phyloP scores from a whole-genome alignment of 23 red algal genomes.

The Chondrus crispus region DNA sequence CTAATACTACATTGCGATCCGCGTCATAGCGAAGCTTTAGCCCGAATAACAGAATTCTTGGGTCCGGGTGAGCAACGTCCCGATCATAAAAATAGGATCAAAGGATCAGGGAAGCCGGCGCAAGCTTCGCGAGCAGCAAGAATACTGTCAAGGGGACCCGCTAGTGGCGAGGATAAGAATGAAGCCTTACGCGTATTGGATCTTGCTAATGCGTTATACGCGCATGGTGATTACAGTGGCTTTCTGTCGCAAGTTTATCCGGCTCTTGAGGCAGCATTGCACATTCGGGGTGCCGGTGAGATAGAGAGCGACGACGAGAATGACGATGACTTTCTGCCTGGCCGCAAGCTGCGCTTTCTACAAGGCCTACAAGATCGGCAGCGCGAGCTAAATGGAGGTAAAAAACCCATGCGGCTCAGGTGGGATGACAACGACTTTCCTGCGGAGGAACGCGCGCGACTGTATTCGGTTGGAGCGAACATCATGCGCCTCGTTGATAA shows the following conservation, averaged over 20 bases:
- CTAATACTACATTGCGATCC: slow-evolving; percentile 13
- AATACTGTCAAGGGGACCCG: background rate
- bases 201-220: slow-evolving; percentile 17
- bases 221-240: slow-evolving; percentile 24
- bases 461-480: slow-evolving; percentile 2
- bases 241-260: slow-evolving; percentile 27
- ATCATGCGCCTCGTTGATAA: slow-evolving; percentile 30
- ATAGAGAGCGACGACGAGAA: background rate
- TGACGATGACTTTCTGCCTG: too few species aligned
- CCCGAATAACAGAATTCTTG: slow-evolving; percentile 26
- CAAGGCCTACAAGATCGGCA: too few species aligned
- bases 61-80: background rate
- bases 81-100: background rate
- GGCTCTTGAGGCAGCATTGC: slow-evolving; percentile 25
- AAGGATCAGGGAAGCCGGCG: background rate
- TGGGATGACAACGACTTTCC: too few species aligned
- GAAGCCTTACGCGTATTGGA: slow-evolving; percentile 8
- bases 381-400: too few species aligned
- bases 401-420: too few species aligned
- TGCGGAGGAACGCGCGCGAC: background rate
- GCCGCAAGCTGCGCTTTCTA: too few species aligned
- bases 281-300: background rate
- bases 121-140: background rate
- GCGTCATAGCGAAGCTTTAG: slow-evolving; percentile 40
- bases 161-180: slow-evolving; percentile 5